Evolutionary conservation across 371 early-diverging fungal genomes (phyloP).

Genomic region (Mucor piriformis): DNA sequence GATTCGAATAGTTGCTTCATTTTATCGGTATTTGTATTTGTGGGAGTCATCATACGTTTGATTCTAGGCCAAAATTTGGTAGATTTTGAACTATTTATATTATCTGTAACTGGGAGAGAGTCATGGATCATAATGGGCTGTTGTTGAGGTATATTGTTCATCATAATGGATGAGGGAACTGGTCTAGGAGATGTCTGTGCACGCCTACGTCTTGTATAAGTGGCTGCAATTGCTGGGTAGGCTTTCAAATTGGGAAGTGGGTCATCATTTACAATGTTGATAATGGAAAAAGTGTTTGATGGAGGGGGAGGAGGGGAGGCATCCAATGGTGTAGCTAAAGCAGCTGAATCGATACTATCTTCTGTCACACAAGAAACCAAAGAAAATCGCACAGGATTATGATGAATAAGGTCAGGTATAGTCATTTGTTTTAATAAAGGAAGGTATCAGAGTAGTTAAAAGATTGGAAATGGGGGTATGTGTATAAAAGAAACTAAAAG

Average conservation of each 20-base stretch:
- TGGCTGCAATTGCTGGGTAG: conserved; percentile 29
- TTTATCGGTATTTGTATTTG: conserved; percentile 10
- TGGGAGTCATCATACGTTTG: conserved; percentile 28
- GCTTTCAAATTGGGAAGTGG: conserved; percentile 20
- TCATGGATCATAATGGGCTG: conserved; percentile 2
- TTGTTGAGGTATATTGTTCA: conserved; percentile 7
- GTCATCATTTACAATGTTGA: conserved; percentile 40
- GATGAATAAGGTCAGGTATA: conserved; percentile 8
- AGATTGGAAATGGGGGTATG: neutral
- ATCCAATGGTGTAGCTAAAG: conserved; percentile 41
- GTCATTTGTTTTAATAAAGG: conserved; percentile 13
- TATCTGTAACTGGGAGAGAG: neutral
- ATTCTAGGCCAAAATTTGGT: conserved; percentile 36
- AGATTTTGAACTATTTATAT: neutral
- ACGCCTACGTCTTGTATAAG: conserved; percentile 18
- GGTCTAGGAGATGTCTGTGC: conserved; percentile 18
- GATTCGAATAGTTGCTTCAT: conserved; percentile 13
- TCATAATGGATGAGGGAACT: conserved; percentile 5
- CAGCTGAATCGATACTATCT: conserved; percentile 37
- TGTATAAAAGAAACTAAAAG: neutral
- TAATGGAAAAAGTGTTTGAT: conserved; percentile 31
- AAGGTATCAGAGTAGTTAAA: neutral
- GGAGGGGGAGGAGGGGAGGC: conserved; percentile 36
- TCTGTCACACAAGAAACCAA: conserved; percentile 40
- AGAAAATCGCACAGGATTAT: conserved; percentile 29